Evolutionary conservation across 2,329 filamentous ascomycete genomes (phyloP).

Genomic region (Setomelanomma holmii): DNA sequence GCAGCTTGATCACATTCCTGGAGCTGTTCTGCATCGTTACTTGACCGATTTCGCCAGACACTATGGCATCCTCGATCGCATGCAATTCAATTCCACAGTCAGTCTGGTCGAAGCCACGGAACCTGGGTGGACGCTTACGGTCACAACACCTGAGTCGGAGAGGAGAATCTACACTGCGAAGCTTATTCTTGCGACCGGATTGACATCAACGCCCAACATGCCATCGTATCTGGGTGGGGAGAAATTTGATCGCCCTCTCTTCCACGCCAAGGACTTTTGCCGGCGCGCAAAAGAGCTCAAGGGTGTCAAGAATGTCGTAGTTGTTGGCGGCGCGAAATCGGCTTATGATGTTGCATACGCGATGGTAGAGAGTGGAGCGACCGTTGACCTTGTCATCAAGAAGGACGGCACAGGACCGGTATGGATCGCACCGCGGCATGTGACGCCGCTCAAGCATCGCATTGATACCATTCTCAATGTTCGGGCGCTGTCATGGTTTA

Average conservation of each 20-base stretch:
- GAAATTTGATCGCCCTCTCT: slow-evolving; percentile 59
- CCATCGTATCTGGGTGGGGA: slow-evolving; percentile 59
- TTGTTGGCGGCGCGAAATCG: slow-evolving; percentile 68
- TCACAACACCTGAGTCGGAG: background rate
- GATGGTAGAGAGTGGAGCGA: slow-evolving; percentile 57
- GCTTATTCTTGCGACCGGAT: slow-evolving; percentile 67
- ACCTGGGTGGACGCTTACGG: slow-evolving; percentile 20
- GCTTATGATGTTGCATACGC: slow-evolving; percentile 67
- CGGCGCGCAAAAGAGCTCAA: slow-evolving; percentile 44
- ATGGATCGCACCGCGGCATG: slow-evolving; percentile 65
- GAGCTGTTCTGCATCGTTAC: slow-evolving; percentile 62
- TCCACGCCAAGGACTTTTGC: slow-evolving; percentile 64
- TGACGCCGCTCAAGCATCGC: slow-evolving; percentile 70
- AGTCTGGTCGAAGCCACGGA: slow-evolving; percentile 52
- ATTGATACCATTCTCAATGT: slow-evolving; percentile 70
- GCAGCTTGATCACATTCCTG: slow-evolving; percentile 64
- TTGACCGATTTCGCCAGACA: slow-evolving; percentile 53
- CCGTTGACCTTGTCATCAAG: slow-evolving; percentile 65
- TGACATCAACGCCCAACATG: slow-evolving; percentile 64
- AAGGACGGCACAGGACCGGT: slow-evolving; percentile 62
- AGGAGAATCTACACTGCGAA: slow-evolving; percentile 46
- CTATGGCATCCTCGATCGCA: slow-evolving; percentile 55
- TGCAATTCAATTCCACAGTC: slow-evolving; percentile 60
- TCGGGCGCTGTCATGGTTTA: slow-evolving; percentile 73
- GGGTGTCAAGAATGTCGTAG: slow-evolving; percentile 47